Evolutionary conservation across 495 filamentous ascomycete genomes (phyloP).

Genomic region (Lichenothelia convexa): DNA sequence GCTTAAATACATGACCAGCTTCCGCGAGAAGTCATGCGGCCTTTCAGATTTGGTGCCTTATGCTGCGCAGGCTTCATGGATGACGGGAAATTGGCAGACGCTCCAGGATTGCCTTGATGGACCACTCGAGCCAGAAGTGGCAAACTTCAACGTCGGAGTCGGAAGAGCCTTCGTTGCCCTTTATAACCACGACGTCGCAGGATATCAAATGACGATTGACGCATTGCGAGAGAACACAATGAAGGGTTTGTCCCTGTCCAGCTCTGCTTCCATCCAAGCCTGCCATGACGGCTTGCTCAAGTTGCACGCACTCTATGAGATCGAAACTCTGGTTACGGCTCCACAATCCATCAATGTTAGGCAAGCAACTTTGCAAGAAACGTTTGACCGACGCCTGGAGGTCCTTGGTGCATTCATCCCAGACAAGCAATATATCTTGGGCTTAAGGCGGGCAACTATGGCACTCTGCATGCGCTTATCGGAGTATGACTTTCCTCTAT

Average conservation of each 20-base stretch:
- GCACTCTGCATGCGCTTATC: constrained; percentile 42
- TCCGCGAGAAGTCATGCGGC: constrained; percentile 58
- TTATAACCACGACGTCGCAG: constrained; percentile 29
- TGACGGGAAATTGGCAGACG: constrained; percentile 61
- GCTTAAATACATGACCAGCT: constrained; percentile 31
- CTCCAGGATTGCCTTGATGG: constrained; percentile 44
- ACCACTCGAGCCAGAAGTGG: constrained; percentile 25
- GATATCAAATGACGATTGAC: constrained; percentile 41
- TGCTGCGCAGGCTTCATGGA: constrained; percentile 81
- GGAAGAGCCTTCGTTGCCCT: constrained; percentile 53
- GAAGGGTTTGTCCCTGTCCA: constrained; percentile 50
- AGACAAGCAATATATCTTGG: constrained; percentile 90
- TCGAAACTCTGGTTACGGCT: constrained; percentile 50
- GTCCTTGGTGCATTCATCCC: constrained; percentile 68
- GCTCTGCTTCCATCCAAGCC: constrained; percentile 58
- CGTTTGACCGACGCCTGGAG: constrained; percentile 58
- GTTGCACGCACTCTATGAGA: constrained; percentile 69
- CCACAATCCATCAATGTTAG: constrained; percentile 22
- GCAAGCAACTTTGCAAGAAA: constrained; percentile 29
- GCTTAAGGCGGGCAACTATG: constrained; percentile 73
- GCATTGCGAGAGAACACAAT: constrained; percentile 51
- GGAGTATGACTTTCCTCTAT: not conserved
- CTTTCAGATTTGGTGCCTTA: constrained; percentile 50
- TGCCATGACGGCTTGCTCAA: constrained; percentile 68
- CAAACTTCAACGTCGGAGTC: constrained; percentile 62